These are phyloP conservation scores for Mortierella sp. DNA, from an alignment of 371 early-diverging fungal genomes.

Conservation along the genomic window DNA sequence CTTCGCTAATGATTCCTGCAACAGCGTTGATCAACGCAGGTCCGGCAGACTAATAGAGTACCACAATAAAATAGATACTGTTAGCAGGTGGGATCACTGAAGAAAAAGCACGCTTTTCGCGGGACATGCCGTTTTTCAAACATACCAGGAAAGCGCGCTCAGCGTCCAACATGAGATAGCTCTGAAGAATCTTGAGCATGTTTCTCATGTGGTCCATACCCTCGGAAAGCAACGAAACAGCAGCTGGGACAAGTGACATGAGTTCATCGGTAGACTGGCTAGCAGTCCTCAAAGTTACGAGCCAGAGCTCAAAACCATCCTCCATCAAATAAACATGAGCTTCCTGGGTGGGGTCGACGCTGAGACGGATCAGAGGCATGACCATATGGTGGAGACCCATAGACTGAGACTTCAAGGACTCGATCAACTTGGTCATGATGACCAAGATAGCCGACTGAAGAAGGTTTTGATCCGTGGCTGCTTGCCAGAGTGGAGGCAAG, in stretches of 20 bases:
- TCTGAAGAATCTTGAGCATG: constrained; percentile 83
- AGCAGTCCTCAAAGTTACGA: constrained; percentile 79
- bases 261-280: constrained; percentile 66
- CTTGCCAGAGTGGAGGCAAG: constrained; percentile 87
- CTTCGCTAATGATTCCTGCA: constrained; percentile 66
- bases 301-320: constrained; percentile 92
- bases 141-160: constrained; percentile 42
- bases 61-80: neutral
- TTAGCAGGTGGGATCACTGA: neutral
- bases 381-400: constrained; percentile 79
- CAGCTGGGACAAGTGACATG: constrained; percentile 72
- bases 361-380: constrained; percentile 80
- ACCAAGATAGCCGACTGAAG: constrained; percentile 86
- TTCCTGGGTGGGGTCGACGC: constrained; percentile 77
- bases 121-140: neutral
- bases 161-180: constrained; percentile 79
- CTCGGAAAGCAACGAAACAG: constrained; percentile 76
- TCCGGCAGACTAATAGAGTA: constrained; percentile 57
- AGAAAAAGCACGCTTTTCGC: neutral
- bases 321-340: constrained; percentile 89
- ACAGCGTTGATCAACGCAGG: constrained; percentile 66
- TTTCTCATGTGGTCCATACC: constrained; percentile 83
- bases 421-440: constrained; percentile 81
- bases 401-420: constrained; percentile 80
- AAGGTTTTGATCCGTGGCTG: constrained; percentile 77